Base-by-base conservation (phyloP, 1,139 yeast species). In the Sugiyamaella grinbergsii region DNA sequence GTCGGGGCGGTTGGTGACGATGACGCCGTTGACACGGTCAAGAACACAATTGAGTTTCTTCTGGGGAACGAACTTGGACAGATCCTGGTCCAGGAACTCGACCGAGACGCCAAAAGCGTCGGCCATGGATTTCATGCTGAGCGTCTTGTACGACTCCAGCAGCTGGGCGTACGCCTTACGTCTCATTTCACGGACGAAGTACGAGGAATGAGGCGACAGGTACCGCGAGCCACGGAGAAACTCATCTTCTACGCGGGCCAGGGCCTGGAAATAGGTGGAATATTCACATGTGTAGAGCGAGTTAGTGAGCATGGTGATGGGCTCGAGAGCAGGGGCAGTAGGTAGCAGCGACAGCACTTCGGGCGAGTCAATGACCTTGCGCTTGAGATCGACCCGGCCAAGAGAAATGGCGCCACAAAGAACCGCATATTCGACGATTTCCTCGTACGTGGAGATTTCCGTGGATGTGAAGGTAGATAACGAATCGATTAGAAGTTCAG, bases 401-500 rank as follows among this genome's bases (percentile, higher is more conserved):
- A 94, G 78, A 0, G 93, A 73, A 56, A 91, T 77, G 1, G 89
- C 83, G 23, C 98, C 98, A 10, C 95, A 80, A 11, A 91, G 80
- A 32, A 91, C 81, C 5, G 98, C 93, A 64, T 85, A 91, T 54
- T 83, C 84, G 2, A 95, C 97, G 58, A 94, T 83, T 65, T 87
- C 87, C 66, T 90, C 95, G 71, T 93, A 93, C 5, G 89, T 79
- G 54, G 96, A 81, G 57, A 94, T 75, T 69, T 94, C 99, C 1
- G 91, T 84, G n/a, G 96, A 88, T 0, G 98, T 91, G 71, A 93
- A 93, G 0, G 99, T 94, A 15, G 98, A 91, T 68, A 94, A 77
- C 11, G 95, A 85, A 68, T 91, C 98, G 59, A 88, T 87, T 63
- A 94, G 78, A 58, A 91, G 74, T 54, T 81, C 80, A 2, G 97